Base-by-base conservation (phyloP, 306 rosid genomes). In the Ochetophila trinervis region DNA sequence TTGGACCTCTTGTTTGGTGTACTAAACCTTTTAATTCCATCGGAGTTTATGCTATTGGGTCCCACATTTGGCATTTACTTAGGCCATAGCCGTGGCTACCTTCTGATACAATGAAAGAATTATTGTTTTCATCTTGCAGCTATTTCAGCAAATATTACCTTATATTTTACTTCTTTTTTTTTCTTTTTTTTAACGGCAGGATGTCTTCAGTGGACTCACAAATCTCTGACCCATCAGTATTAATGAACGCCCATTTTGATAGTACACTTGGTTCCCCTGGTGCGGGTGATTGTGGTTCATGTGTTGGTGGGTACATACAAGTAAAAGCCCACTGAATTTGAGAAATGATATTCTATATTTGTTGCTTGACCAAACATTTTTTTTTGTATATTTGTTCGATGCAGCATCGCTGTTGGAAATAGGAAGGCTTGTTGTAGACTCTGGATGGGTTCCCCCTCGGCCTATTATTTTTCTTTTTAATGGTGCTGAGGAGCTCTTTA, bases 201-300 rank as follows among this genome's bases (percentile, higher is more conserved):
- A 80, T 94, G 66, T 83, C 95, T 23, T 76, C 99, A 2, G 55
- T 61, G 54, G 84, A 88, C 60, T 86, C 95, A 23, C 76, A 75
- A 64, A 94, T 87, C 47, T 77, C 83, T 23, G 95, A 90, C 71
- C 83, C 95, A 9, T 90, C 99, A 19, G 88, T 94, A 73, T 68
- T 94, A 74, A 69, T 94, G 74, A 94, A 94, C 40, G 97, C 86
- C 2, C 99, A 94, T 83, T 94, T 86, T 67, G 99, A 94, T 69
- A 78, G 96, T 74, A 88, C 99, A 42, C 97, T 90, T 67, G 91
- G 91, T 80, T 94, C 99, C 61, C 99, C 99, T 4, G 99, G 99
- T 20, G 99, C 99, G 34, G 91, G 76, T 73, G 99, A 94, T 76
- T 94, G 99, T 54, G 99, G 90, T 81, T 85, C 97, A 4, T 94